phyloP scores from a whole-genome alignment of 2,329 filamentous ascomycete species.

The Neofusicoccum cordaticola region DNA sequence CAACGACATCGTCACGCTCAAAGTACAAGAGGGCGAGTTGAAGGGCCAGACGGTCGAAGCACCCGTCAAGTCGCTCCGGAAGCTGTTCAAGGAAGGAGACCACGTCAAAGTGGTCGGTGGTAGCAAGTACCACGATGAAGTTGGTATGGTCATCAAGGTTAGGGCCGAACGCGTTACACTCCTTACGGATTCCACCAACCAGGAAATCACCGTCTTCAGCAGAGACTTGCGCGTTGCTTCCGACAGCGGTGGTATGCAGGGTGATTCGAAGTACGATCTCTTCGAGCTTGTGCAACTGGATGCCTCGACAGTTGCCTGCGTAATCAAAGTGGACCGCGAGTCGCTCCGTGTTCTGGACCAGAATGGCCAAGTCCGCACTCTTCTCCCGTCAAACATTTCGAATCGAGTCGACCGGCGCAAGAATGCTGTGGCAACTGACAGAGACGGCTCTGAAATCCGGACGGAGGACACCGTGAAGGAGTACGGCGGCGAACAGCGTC shows the following conservation, averaged over 20 bases:
- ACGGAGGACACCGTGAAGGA: conserved; percentile 91
- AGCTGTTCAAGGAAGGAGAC: conserved; percentile 88
- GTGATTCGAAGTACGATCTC: conserved; percentile 83
- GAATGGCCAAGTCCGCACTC: conserved; percentile 74
- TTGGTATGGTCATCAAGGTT: conserved; percentile 95
- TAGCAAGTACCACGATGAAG: conserved; percentile 89
- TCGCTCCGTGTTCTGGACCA: conserved; percentile 88
- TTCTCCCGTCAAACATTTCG: conserved; percentile 87
- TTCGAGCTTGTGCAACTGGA: conserved; percentile 95
- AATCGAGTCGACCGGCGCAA: conserved; percentile 82
- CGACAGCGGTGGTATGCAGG: conserved; percentile 82
- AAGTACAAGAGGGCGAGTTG: conserved; percentile 79
- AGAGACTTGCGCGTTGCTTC: conserved; percentile 92
- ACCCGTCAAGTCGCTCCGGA: conserved; percentile 85
- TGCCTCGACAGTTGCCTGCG: conserved; percentile 83
- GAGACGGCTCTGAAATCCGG: conserved; percentile 89
- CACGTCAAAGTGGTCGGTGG: conserved; percentile 98
- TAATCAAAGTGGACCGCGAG: conserved; percentile 94
- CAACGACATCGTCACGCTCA: conserved; percentile 86
- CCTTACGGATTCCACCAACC: conserved; percentile 86
- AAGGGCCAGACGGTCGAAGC: conserved; percentile 85
- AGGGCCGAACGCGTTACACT: conserved; percentile 89
- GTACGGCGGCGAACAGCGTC: conserved; percentile 76
- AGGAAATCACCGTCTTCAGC: conserved; percentile 95
- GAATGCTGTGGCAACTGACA: conserved; percentile 84